Percentiles rank a stretch among this genome's conserved stretches.
These are phyloP conservation scores for Trypanosomatidae sp. DNA, from an alignment of 208 protist species.

Conservation along the genomic window DNA sequence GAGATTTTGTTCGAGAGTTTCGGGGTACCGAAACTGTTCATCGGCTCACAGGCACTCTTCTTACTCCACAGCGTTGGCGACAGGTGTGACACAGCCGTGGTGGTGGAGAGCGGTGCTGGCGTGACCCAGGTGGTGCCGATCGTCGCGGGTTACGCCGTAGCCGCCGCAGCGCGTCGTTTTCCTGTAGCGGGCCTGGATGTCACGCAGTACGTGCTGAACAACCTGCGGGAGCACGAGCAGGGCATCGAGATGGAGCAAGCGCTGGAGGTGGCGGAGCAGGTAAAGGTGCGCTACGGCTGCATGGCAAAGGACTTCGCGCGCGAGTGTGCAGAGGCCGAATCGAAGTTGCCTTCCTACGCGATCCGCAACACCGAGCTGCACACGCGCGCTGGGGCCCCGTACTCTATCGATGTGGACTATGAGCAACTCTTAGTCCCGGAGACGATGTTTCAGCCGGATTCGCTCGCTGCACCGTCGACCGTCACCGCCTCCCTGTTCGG, in stretches of 20 bases:
- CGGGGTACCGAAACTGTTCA: conserved; percentile 97
- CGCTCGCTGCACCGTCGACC: conserved; percentile 79
- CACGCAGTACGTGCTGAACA: conserved; percentile 95
- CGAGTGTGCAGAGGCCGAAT: conserved; percentile 92
- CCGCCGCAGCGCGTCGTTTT: conserved; percentile 95
- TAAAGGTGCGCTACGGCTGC: conserved; percentile 96
- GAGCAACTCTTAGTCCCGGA: conserved; percentile 98
- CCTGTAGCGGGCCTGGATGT: conserved; percentile 96
- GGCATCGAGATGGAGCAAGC: conserved; percentile 90
- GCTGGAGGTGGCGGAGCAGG: conserved; percentile 89
- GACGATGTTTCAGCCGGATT: conserved; percentile 98
- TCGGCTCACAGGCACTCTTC: conserved; percentile 98
- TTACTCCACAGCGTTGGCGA: conserved; percentile 85
- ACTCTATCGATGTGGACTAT: conserved; percentile 94
- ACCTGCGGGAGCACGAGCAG: conserved; percentile 90
- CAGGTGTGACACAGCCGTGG: conserved; percentile 83
- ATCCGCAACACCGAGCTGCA: conserved; percentile 83
- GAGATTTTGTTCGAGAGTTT: conserved; percentile 99
- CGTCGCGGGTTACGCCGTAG: conserved; percentile 97
- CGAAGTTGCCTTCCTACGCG: conserved; percentile 28
- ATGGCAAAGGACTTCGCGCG: conserved; percentile 87
- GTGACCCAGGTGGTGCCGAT: conserved; percentile 99
- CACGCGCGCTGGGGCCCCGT: conserved; percentile 39
- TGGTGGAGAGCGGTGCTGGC: conserved; percentile 98
- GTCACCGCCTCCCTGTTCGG: conserved; percentile 6